Base-by-base conservation (phyloP, 495 filamentous ascomycete genomes). In the Opeltia flavorubescens region DNA sequence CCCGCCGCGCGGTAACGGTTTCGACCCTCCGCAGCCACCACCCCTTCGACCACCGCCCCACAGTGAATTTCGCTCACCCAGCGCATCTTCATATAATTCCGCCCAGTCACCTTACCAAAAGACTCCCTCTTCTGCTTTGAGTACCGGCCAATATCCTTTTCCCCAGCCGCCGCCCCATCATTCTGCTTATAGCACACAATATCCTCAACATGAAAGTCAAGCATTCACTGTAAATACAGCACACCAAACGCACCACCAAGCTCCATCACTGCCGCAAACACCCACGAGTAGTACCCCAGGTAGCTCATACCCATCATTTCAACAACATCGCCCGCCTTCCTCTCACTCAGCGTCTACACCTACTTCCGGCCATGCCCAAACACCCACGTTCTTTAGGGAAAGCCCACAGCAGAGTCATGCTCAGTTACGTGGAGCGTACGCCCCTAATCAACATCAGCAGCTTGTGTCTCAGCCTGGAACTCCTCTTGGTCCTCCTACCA, bases 101-200 rank as follows among this genome's bases (percentile, higher is more conserved):
- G 52, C 56, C 28, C 64, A 65, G 38, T 72, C 71, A 29, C 67
- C 70, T 5, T 70, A 70, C 47, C 68, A 70, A 50, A 65, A 68
- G 39, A 62, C 61, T 27, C 55, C 65, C 11, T 51, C 59, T 18
- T 54, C 66, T 13, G 49, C 59, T 1, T 28, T 64, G 11, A 68
- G 59, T 49, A 29, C 53, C 25, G 63, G 50, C 11, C 63, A 64
- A 49, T 70, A 64, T 49, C 63, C 66, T 38, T 23, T 60, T 44
- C 55, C 65, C 36, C 60, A 62, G 50, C 33, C 46, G 11, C 50
- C 47, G 27, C 35, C 31, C 31, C 52, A 59, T 1, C 55, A 51
- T 26, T 50, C 52, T 27, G 27, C 59, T 8, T 47, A 55, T 30
- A 58, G 51, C 42, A 50, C 60, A 29, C 48, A 63, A 51, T 65